Base-by-base conservation (phyloP, 2,329 filamentous ascomycete species). In the Scedosporium aurantiacum region DNA sequence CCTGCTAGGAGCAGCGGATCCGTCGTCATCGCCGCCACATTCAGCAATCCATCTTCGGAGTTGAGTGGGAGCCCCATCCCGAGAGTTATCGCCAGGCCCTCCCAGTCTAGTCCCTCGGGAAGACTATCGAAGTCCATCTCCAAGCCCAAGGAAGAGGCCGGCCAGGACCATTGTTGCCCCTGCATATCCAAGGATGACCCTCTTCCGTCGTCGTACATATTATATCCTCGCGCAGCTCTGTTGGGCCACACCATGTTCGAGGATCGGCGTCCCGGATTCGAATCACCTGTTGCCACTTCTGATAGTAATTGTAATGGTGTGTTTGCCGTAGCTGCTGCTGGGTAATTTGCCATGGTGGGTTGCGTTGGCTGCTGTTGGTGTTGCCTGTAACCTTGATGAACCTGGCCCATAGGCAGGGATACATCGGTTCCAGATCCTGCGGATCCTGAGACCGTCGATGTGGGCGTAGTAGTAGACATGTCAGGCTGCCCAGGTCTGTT, bases 281-380 rank as follows among this genome's bases (percentile, higher is more conserved):
- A 41, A 23, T 60, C 58, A 40, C 70, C 72, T 63, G 77, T 79
- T n/a, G 81, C 81, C 40, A 83, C 77, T 65, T 84, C 82, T 43
- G 81, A 83, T 5, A 84, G 75, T 25, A 84, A 73, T 60, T 83
- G 79, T 3, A 84, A 74, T 1, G 81, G 81, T 0, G 81, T 83
- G 66, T 79, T 82, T 37, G 74, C 74, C 67, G 73, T 68, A 18
- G 47, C 12, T 25, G 45, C 27, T 7, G n/a, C 54, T 61, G 67
- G 64, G 60, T 72, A 72, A 27, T 69, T 69, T 23, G 23, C 32
- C 18, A 40, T 21, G 8, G 25, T 41, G 14, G 45, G 16, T 23
- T 27, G 37, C 3, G 43, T 54, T 21, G 50, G 50, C 12, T 27
- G 45, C 28, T 37, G 18, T 28, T 27, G 57, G 23, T 37, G 21